These are phyloP conservation scores for Rhynchosporium secalis DNA, from an alignment of 2,329 filamentous ascomycete genomes.

Conservation along the genomic window DNA sequence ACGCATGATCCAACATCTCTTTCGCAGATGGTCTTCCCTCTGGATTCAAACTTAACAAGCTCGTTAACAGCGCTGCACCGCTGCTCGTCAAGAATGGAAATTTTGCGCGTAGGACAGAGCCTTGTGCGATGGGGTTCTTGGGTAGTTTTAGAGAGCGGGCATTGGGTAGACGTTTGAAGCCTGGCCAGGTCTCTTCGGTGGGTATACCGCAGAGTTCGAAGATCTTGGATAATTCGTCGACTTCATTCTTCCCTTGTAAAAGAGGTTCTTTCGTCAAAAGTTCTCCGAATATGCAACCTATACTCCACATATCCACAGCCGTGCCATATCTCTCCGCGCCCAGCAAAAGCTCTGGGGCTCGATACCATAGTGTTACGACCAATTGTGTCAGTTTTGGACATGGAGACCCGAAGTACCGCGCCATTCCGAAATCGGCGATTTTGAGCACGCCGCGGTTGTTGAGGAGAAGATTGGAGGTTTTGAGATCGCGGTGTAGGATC, in stretches of 20 bases:
- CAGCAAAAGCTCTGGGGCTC: conserved; percentile 84
- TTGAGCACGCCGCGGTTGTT: conserved; percentile 95
- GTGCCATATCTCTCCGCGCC: conserved; percentile 73
- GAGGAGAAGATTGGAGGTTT: conserved; percentile 90
- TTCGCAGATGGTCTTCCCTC: conserved; percentile 66
- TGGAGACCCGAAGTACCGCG: conserved; percentile 81
- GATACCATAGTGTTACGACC: conserved; percentile 97
- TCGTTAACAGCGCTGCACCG: conserved; percentile 67
- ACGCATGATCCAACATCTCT: conserved; percentile 75
- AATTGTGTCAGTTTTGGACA: conserved; percentile 80
- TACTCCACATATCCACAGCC: conserved; percentile 90
- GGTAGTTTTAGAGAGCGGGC: conserved; percentile 76
- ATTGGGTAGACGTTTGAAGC: conserved; percentile 83
- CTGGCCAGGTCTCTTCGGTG: conserved; percentile 79
- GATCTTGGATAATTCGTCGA: conserved; percentile 83
- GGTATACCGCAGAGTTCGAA: conserved; percentile 89
- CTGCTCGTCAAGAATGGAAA: conserved; percentile 81
- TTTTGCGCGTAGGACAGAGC: conserved; percentile 65
- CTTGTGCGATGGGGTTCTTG: conserved; percentile 43
- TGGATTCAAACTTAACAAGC: conserved; percentile 75
- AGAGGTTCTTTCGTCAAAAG: conserved; percentile 80
- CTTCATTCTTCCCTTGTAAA: conserved; percentile 87
- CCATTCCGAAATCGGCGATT: conserved; percentile 98
- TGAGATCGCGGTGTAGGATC: conserved; percentile 92
- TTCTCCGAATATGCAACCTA: conserved; percentile 95